Conservation (phyloP, 495 filamentous ascomycete species). For the Entonaema liquescens region DNA sequence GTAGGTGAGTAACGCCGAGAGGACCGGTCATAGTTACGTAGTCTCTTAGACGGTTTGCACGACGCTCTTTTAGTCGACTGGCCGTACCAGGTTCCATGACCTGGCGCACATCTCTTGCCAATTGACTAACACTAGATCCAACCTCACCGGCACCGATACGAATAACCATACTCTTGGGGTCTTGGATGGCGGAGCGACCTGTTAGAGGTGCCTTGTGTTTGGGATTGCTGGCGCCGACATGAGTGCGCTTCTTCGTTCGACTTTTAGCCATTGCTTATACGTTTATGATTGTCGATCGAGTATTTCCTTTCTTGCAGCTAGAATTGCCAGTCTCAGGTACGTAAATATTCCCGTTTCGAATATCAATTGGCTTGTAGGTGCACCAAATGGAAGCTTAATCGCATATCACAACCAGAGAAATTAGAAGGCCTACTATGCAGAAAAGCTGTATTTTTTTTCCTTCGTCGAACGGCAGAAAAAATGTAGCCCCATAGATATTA, state of each 20-base stretch:
- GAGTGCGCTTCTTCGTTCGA: constrained; percentile 89
- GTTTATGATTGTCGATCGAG: neutral
- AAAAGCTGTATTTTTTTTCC: constrained; percentile 2
- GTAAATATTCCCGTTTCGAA: neutral
- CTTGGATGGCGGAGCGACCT: constrained; percentile 56
- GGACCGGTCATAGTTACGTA: constrained; percentile 96
- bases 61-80: constrained; percentile 84
- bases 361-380: neutral
- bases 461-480: constrained; percentile 30
- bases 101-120: constrained; percentile 87
- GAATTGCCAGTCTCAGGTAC: neutral
- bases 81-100: constrained; percentile 98
- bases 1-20: constrained; percentile 89
- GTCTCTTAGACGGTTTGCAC: constrained; percentile 88
- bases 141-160: constrained; percentile 94
- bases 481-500: neutral
- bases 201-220: constrained; percentile 47
- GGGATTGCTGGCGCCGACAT: constrained; percentile 74
- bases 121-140: constrained; percentile 86
- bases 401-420: neutral
- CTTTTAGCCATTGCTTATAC: constrained; percentile 73
- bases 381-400: neutral
- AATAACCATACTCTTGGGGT: constrained; percentile 98
- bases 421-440: neutral
- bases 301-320: neutral